These are phyloP conservation scores for Astraeus odoratus DNA, from an alignment of 768 basidiomycete species.

Conservation along the genomic window DNA sequence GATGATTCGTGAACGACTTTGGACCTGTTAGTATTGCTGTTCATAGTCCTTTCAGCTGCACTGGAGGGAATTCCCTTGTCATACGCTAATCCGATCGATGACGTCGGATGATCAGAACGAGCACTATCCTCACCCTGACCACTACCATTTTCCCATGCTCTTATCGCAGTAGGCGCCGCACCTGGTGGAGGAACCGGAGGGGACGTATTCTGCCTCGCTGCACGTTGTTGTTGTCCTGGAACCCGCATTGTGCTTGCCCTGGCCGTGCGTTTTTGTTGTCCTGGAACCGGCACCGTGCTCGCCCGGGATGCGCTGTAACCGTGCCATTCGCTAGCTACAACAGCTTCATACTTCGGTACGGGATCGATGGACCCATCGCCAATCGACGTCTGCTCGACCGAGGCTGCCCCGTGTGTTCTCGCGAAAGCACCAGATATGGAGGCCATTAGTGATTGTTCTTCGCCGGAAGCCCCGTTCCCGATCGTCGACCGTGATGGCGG, in stretches of 20 bases:
- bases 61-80: constrained; percentile 14
- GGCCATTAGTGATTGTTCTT: constrained; percentile 30
- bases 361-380: constrained; percentile 27
- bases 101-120: constrained; percentile 24
- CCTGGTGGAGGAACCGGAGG: constrained; percentile 38
- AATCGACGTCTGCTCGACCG: constrained; percentile 19
- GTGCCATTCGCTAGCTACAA: constrained; percentile 8
- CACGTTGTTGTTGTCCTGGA: constrained; percentile 20
- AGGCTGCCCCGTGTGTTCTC: constrained; percentile 15
- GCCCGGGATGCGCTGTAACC: constrained; percentile 9
- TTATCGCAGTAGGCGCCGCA: constrained; percentile 32
- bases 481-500: constrained; percentile 4
- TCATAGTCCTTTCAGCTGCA: constrained; percentile 2
- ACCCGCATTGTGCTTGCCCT: constrained; percentile 10
- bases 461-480: constrained; percentile 6
- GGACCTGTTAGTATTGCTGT: constrained; percentile 1
- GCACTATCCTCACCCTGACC: constrained; percentile 26
- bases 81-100: constrained; percentile 22
- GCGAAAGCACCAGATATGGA: constrained; percentile 32
- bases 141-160: constrained; percentile 30
- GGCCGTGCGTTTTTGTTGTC: too few species aligned
- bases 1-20: constrained; percentile 11
- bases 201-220: constrained; percentile 25
- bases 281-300: too few species aligned
- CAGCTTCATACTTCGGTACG: constrained; percentile 31